These are phyloP conservation scores for Cercophora scortea DNA, from an alignment of 495 filamentous ascomycete species.

Conservation along the genomic window DNA sequence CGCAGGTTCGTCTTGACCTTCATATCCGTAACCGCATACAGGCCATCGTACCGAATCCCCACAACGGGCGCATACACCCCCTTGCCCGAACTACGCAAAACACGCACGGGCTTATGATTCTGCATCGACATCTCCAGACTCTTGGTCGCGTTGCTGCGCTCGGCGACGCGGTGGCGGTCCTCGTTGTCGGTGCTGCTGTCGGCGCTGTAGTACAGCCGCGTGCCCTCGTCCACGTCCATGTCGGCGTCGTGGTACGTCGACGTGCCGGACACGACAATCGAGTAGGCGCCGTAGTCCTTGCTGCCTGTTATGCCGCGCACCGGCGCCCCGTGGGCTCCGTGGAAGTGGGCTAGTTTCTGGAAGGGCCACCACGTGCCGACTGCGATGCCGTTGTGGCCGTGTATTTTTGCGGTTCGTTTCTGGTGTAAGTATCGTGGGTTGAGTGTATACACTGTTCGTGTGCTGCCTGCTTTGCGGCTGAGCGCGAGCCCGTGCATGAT, in stretches of 20 bases:
- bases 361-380: conserved; percentile 46
- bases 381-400: conserved; percentile 36
- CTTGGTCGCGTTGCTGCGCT: conserved; percentile 22
- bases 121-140: conserved; percentile 25
- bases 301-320: conserved; percentile 40
- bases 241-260: conserved; percentile 35
- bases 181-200: conserved; percentile 25
- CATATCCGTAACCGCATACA: conserved; percentile 33
- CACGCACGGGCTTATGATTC: conserved; percentile 30
- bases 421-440: conserved; percentile 14
- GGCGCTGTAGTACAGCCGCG: conserved; percentile 39
- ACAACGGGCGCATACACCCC: conserved; percentile 23
- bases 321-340: conserved; percentile 41
- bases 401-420: conserved; percentile 21
- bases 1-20: conserved; percentile 4
- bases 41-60: conserved; percentile 46
- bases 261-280: conserved; percentile 31
- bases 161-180: conserved; percentile 7
- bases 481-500: conserved; percentile 35
- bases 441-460: conserved; percentile 11
- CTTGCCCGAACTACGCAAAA: conserved; percentile 30
- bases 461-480: background rate
- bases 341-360: conserved; percentile 37
- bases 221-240: conserved; percentile 36
- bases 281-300: conserved; percentile 30